Evolutionary conservation across 306 rosid genomes (phyloP), one percentile per base, ranked within the genome.

Genomic region (Dalbergia cochinchinensis): DNA sequence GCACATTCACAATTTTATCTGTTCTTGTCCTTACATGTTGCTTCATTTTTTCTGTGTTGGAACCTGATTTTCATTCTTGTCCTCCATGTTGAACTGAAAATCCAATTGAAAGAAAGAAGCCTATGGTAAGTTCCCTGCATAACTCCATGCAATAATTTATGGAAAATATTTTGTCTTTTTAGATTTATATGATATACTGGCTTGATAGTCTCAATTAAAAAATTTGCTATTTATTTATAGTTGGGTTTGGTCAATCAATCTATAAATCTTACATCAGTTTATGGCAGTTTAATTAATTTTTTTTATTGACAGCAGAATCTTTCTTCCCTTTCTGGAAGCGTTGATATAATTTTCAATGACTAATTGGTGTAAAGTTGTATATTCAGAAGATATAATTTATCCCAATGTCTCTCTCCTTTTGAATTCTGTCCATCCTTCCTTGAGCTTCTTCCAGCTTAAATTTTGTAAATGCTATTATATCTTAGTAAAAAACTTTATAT

Each of bases 21-120:
- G 60, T 20, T 45, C 19, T 37, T 42, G 26, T 57, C 71, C 59
- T 60, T n/a, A 60, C 60, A 54, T 64, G 78, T 80, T 70, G 71
- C 83, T 71, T 77, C 57, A 34, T 81, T 80, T 84, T 84, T 86
- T 73, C 59, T 85, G 85, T 78, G 55, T 83, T 80, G 87, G 89
- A 80, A 80, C 79, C 78, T 83, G 80, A 80, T 74, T 77, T 77
- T 80, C 84, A 26, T 82, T 79, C 85, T 55, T 67, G 20, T 85
- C 63, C 12, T 83, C 78, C 62, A 16, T 53, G 15, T 51, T 79
- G 78, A 65, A 81, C 34, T 80, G 87, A 66, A 59, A 83, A 84
- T 86, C 88, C 72, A 86, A 64, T 77, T 84, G 73, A 83, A 86
- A 95, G 99, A 91, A 91, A 90, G 99, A 95, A 89, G 54, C 89